phyloP scores from a whole-genome alignment of 164 flowering plant genomes.

The Euptelea pleiosperma region DNA sequence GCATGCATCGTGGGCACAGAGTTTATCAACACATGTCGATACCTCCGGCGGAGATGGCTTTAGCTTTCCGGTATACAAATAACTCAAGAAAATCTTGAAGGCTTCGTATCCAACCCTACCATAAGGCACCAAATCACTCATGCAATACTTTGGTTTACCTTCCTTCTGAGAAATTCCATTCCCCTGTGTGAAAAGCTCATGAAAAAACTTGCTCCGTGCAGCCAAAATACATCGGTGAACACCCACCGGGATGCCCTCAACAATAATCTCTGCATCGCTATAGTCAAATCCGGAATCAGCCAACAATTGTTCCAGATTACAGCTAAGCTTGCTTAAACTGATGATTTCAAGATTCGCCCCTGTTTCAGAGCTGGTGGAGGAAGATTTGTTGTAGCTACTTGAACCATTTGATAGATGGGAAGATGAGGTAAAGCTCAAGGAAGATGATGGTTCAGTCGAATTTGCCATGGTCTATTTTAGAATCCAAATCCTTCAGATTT shows the following conservation, averaged over 20 bases:
- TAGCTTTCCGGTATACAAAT: slow-evolving; percentile 64
- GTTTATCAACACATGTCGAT: slow-evolving; percentile 60
- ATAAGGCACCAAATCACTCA: slow-evolving; percentile 52
- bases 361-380: slow-evolving; percentile 25
- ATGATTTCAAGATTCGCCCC: slow-evolving; percentile 40
- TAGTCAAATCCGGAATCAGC: slow-evolving; percentile 35
- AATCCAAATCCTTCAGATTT: slow-evolving; percentile 3
- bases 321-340: slow-evolving; percentile 52
- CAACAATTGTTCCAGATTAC: slow-evolving; percentile 51
- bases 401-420: slow-evolving; percentile 55
- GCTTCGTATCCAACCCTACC: slow-evolving; percentile 67
- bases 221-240: slow-evolving; percentile 68
- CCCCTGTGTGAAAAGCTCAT: slow-evolving; percentile 37
- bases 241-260: slow-evolving; percentile 48
- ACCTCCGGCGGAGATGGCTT: slow-evolving; percentile 55
- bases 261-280: slow-evolving; percentile 57
- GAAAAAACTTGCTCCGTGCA: slow-evolving; percentile 57
- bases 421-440: slow-evolving; percentile 60
- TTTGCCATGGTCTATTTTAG: slow-evolving; percentile 12
- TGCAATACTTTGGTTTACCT: slow-evolving; percentile 43
- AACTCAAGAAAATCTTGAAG: slow-evolving; percentile 51
- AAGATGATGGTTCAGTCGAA: slow-evolving; percentile 45
- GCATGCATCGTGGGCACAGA: slow-evolving; percentile 64
- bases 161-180: slow-evolving; percentile 26
- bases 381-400: slow-evolving; percentile 18